Evolutionary conservation across 139 green algal genomes (phyloP).

Genomic region (Tetradesmus lagerheimii): DNA sequence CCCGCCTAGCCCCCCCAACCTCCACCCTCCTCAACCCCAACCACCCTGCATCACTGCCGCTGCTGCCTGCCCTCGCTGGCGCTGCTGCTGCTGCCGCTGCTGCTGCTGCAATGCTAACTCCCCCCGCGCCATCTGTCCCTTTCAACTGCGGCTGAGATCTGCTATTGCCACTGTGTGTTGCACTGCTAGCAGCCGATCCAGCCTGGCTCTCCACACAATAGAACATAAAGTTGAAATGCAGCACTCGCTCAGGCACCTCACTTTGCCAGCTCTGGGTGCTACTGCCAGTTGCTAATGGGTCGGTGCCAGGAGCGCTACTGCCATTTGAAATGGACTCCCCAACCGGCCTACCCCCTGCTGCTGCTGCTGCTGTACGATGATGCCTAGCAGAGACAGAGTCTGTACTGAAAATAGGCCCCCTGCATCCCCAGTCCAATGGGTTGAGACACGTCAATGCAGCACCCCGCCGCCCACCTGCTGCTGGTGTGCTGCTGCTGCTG

Average conservation of each 20-base stretch:
- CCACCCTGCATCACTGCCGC: background rate
- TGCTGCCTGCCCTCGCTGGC: background rate
- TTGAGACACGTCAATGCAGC: background rate
- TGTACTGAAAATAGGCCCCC: background rate
- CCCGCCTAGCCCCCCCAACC: background rate
- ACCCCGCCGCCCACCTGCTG: background rate
- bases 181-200: background rate
- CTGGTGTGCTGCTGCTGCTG: background rate
- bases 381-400: background rate
- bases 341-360: background rate
- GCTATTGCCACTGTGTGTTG: background rate
- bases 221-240: background rate
- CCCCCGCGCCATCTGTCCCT: background rate
- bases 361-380: too few species aligned
- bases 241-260: background rate
- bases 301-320: background rate
- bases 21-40: too few species aligned
- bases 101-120: background rate
- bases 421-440: background rate
- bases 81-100: background rate
- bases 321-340: background rate
- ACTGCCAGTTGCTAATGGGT: background rate
- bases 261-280: background rate
- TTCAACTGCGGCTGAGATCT: background rate
- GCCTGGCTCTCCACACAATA: background rate